A percentile compares a stretch with the other conserved stretches of the same genome.
phyloP scores from a whole-genome alignment of 2,329 filamentous ascomycete genomes.

The Delphinella strobiligena region DNA sequence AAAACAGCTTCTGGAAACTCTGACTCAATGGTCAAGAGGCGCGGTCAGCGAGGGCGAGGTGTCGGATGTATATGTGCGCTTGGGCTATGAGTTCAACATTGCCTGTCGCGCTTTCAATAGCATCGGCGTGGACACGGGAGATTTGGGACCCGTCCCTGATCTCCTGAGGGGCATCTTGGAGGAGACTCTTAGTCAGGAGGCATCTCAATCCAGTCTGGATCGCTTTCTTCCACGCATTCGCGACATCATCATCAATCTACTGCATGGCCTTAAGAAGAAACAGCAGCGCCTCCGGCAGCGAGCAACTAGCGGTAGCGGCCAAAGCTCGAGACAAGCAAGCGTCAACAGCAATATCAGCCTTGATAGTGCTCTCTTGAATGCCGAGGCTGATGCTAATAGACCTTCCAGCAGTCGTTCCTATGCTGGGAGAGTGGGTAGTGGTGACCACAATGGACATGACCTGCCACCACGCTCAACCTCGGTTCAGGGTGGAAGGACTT shows the following conservation, averaged over 20 bases:
- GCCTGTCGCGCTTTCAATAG: slow-evolving; percentile 92
- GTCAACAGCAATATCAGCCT: slow-evolving; percentile 34
- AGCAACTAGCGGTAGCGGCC: slow-evolving; percentile 16
- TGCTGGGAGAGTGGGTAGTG: slow-evolving; percentile 27
- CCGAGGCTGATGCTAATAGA: slow-evolving; percentile 28
- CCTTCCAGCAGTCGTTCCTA: slow-evolving; percentile 29
- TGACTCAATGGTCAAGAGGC: slow-evolving; percentile 94
- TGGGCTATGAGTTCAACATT: slow-evolving; percentile 99
- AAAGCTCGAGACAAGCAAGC: slow-evolving; percentile 28
- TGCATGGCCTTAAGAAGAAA: slow-evolving; percentile 93
- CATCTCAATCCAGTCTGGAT: slow-evolving; percentile 84
- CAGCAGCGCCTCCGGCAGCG: slow-evolving; percentile 69
- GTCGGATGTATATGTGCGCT: slow-evolving; percentile 91
- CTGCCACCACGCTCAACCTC: slow-evolving; percentile 37
- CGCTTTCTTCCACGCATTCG: slow-evolving; percentile 87
- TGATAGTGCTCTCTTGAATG: slow-evolving; percentile 29
- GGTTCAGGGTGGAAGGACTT: slow-evolving; percentile 27
- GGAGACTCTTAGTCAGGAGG: slow-evolving; percentile 91
- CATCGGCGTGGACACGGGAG: slow-evolving; percentile 89
- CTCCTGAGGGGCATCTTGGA: slow-evolving; percentile 81
- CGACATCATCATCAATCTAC: slow-evolving; percentile 95
- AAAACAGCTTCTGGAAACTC: slow-evolving; percentile 91
- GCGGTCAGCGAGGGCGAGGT: slow-evolving; percentile 88
- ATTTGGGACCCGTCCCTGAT: slow-evolving; percentile 92
- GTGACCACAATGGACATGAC: slow-evolving; percentile 28